phyloP scores from a whole-genome alignment of 2,329 filamentous ascomycete species.

The Ceratocystiopsis sp. region DNA sequence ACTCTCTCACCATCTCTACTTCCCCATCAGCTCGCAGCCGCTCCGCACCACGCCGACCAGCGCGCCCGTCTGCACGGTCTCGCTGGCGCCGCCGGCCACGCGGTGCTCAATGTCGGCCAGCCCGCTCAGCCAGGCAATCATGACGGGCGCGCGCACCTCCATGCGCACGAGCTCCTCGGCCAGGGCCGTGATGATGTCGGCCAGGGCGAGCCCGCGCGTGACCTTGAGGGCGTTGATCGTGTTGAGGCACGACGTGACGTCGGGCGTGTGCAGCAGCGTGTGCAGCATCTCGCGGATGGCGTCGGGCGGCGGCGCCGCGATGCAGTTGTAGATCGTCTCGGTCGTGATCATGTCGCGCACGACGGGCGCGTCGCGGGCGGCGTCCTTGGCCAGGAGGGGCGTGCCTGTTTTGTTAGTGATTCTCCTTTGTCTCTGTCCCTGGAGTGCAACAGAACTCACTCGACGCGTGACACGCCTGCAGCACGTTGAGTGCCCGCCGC shows the following conservation, averaged over 20 bases:
- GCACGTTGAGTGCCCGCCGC: conserved; percentile 81
- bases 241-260: conserved; percentile 76
- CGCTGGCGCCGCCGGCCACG: conserved; percentile 71
- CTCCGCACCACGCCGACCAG: conserved; percentile 76
- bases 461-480: conserved; percentile 92
- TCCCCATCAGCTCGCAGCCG: conserved; percentile 55
- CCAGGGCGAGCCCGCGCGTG: conserved; percentile 70
- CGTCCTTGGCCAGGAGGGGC: conserved; percentile 37
- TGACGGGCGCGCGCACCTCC: conserved; percentile 71
- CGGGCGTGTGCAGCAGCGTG: conserved; percentile 66
- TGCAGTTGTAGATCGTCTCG: conserved; percentile 92
- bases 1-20: too few relatives aligned
- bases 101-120: conserved; percentile 87
- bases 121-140: conserved; percentile 82
- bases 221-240: conserved; percentile 81
- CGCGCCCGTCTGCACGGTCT: conserved; percentile 80
- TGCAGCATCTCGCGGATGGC: conserved; percentile 74
- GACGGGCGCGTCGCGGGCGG: conserved; percentile 42
- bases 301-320: conserved; percentile 81
- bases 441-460: conserved; percentile 32
- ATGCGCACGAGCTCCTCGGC: conserved; percentile 68
- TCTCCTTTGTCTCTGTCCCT: too few relatives aligned
- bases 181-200: conserved; percentile 80
- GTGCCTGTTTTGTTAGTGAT: conserved; percentile 19
- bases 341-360: conserved; percentile 68